phyloP scores from a whole-genome alignment of 2,329 filamentous ascomycete genomes.

The Cordyceps fumosorosea region DNA sequence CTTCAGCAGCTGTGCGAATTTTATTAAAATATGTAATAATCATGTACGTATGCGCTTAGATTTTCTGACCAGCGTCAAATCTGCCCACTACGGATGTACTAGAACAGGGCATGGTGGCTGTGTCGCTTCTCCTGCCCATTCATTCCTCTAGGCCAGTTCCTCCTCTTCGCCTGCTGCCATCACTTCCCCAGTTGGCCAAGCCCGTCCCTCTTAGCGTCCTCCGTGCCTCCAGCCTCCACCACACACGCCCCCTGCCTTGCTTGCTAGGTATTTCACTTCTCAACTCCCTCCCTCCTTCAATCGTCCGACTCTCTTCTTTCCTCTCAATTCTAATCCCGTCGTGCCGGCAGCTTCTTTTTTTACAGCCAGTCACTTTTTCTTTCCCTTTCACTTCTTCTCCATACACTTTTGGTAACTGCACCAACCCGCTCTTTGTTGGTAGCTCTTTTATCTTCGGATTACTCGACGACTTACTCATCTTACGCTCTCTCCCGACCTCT shows the following conservation, averaged over 20 bases:
- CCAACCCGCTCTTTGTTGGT: constrained; percentile 34
- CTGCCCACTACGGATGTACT: background rate
- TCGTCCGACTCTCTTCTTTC: constrained; percentile 13
- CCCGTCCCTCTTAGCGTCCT: background rate
- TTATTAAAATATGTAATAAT: too few species aligned
- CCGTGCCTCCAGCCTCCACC: background rate
- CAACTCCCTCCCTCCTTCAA: constrained; percentile 12
- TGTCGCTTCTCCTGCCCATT: background rate
- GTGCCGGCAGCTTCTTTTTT: constrained; percentile 15
- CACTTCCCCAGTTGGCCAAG: background rate
- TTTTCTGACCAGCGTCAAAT: background rate
- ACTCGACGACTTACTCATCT: constrained; percentile 14
- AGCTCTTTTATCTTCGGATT: constrained; percentile 17
- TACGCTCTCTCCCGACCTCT: constrained; percentile 16
- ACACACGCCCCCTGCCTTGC: background rate
- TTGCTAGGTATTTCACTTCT: constrained; percentile 6
- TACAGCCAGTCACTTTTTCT: constrained; percentile 18
- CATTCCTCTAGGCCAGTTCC: background rate
- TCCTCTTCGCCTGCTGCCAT: background rate
- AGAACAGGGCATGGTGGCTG: constrained; percentile 3
- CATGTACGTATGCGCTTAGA: too few species aligned
- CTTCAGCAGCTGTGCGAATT: too few species aligned
- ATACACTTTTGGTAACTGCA: constrained; percentile 14
- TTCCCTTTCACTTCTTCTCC: constrained; percentile 13
- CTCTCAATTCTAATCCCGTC: constrained; percentile 13